Conservation (phyloP, 2,329 filamentous ascomycete species). For the Metarhizium anisopliae region DNA sequence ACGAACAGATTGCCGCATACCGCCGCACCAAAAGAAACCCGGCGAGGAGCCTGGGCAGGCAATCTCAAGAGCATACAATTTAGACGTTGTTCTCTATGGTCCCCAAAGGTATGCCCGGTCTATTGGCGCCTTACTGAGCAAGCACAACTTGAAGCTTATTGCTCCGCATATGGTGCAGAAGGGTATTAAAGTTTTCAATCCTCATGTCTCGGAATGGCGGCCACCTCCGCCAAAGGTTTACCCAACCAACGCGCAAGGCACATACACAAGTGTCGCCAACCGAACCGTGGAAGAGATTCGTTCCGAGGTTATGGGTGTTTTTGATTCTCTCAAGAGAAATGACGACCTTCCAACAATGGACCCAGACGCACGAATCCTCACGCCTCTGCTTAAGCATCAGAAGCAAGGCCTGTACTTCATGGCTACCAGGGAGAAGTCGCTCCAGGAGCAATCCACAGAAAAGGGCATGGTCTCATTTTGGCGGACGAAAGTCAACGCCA, state of each 20-base stretch:
- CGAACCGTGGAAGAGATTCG: constrained; percentile 81
- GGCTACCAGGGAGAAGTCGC: constrained; percentile 63
- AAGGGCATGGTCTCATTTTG: constrained; percentile 66
- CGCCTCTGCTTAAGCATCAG: constrained; percentile 71
- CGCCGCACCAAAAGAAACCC: constrained; percentile 51
- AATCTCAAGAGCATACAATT: constrained; percentile 50
- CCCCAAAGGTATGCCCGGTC: constrained; percentile 54
- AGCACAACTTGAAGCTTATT: constrained; percentile 57
- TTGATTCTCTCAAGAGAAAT: constrained; percentile 70
- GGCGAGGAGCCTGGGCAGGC: constrained; percentile 57
- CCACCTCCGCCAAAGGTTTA: constrained; percentile 28
- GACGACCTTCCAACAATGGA: constrained; percentile 71
- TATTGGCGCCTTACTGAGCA: constrained; percentile 58
- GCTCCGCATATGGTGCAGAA: constrained; percentile 57
- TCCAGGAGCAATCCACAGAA: constrained; percentile 48
- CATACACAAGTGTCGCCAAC: constrained; percentile 21
- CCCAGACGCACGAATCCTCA: constrained; percentile 51
- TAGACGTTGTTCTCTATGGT: constrained; percentile 74
- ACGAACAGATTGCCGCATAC: constrained; percentile 64
- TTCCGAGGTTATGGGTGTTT: constrained; percentile 75
- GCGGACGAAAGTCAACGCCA: constrained; percentile 47
- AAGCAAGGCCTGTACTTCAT: constrained; percentile 87
- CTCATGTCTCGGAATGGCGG: constrained; percentile 50
- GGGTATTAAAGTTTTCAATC: constrained; percentile 67
- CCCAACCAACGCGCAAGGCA: constrained; percentile 18